A percentile compares a stretch with the other conserved stretches of the same genome.
These are phyloP conservation scores for Eimeria falciformis DNA, from an alignment of 169 alveolate species.

Conservation along the genomic window DNA sequence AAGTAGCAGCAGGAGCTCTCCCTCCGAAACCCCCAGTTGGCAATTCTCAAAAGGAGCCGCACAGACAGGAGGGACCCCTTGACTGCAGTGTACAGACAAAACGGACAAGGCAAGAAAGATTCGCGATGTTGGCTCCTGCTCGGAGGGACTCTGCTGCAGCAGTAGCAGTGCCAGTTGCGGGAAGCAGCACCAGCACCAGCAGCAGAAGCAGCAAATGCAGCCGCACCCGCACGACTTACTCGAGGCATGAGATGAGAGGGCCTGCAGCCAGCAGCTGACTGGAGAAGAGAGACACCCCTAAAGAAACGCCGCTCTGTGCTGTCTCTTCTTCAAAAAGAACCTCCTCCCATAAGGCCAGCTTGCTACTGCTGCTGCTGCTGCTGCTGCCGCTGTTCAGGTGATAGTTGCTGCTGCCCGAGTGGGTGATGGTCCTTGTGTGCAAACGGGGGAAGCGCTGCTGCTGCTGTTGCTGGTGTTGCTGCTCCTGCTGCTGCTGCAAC, in stretches of 20 bases:
- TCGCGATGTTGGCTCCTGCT: no score
- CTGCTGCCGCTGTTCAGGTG: conserved; percentile 38
- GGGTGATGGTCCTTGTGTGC: background rate
- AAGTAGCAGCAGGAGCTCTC: conserved; percentile 19
- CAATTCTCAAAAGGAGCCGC: background rate
- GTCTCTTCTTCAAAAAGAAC: background rate
- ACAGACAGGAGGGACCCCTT: background rate
- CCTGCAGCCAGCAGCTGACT: conserved; percentile 49
- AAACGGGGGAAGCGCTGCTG: background rate
- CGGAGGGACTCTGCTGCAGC: no score
- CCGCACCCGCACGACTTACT: conserved; percentile 22
- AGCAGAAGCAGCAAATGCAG: conserved; percentile 10
- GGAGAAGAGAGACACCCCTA: conserved; percentile 20
- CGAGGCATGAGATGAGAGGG: conserved; percentile 47
- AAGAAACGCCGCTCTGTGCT: background rate
- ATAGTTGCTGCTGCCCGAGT: background rate
- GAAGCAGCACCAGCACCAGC: conserved; percentile 20
- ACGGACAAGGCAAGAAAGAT: background rate
- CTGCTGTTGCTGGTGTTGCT: background rate
- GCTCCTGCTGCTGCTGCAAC: conserved; percentile 40
- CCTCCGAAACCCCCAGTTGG: no score
- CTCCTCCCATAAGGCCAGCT: background rate
- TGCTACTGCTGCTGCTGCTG: conserved; percentile 40
- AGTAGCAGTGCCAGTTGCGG: conserved; percentile 34
- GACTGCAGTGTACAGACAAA: conserved; percentile 34